Evolutionary conservation across 1,284 basidiomycete species (phyloP), one percentile per base, ranked within the genome.

Genomic region (Megacollybia platyphylla): DNA sequence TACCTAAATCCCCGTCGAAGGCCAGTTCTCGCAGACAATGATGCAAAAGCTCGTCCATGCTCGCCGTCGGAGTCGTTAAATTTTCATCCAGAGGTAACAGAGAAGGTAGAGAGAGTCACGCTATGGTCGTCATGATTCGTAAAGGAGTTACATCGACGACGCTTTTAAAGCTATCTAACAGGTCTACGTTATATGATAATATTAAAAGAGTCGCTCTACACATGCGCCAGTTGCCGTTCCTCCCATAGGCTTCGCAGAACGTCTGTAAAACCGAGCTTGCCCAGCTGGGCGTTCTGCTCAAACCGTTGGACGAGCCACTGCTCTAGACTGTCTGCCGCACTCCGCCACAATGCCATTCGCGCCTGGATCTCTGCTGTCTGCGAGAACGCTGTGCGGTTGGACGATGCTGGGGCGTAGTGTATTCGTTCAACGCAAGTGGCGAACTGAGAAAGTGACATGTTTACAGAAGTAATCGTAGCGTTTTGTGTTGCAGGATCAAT

Each of bases 391-490:
- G 87, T 89, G 42, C 71, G 67, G 36, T 67, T 62, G 20, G 63
- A 54, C 0, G 71, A 67, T n/a, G 70, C 63, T 1, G 91, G 90
- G 1, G 71, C 70, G 57, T 97, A 97, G 40, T 78, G 80, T 61
- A 97, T 92, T 54, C 76, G 79, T 61, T 97, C 92, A 51, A 87
- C 80, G 56, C 88, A 90, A 27, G 86, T 84, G 42, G 86, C 83
- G 54, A 90, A 89, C 62, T 94, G 85, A 10, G 87, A 89, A 36
- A 94, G 66, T 17, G 86, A 87, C 42, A 96, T 79, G 62, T 93
- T 96, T 60, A 90, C 81, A 17, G 88, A 89, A 15, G 81, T 82
- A 58, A 96, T 89, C 47, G 79, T 80, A 28, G 84, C 85, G 39
- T 73, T 79, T 61, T 82, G 79, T 24, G 71, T 76, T 42, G 76